A percentile compares a stretch with the other conserved stretches of the same genome.
These are phyloP conservation scores for Blastobotrys proliferans DNA, from an alignment of 1,139 yeast species.

Conservation along the genomic window DNA sequence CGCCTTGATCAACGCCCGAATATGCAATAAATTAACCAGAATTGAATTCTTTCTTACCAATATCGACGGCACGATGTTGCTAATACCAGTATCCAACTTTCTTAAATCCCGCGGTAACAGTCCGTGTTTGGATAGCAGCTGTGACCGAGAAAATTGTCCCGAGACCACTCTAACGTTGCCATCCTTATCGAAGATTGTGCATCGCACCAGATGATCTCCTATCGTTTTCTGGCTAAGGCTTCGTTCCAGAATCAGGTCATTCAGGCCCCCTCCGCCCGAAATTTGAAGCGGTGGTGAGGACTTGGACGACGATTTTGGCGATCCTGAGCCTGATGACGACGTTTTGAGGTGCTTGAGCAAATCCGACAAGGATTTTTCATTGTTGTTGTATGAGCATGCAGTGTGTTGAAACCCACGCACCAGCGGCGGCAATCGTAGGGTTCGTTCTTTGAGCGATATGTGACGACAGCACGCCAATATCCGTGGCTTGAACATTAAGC, in stretches of 20 bases:
- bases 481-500: too few relatives aligned
- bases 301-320: too few relatives aligned
- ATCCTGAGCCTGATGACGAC: too few relatives aligned
- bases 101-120: constrained; percentile 78
- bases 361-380: too few relatives aligned
- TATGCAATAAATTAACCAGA: constrained; percentile 74
- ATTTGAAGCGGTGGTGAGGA: too few relatives aligned
- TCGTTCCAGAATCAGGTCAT: constrained; percentile 34
- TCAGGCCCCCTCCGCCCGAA: too few relatives aligned
- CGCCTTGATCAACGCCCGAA: constrained; percentile 78
- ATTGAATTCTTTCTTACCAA: constrained; percentile 76
- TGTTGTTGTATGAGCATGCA: too few relatives aligned
- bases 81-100: constrained; percentile 82
- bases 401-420: too few relatives aligned
- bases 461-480: too few relatives aligned
- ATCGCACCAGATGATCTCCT: constrained; percentile 42
- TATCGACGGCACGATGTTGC: constrained; percentile 86
- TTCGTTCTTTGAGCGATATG: too few relatives aligned
- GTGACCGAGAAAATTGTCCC: constrained; percentile 71
- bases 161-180: constrained; percentile 76
- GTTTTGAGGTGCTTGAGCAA: too few relatives aligned
- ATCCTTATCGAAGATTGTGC: constrained; percentile 70
- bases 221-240: constrained; percentile 31
- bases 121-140: constrained; percentile 69
- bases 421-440: too few relatives aligned